Evolutionary conservation across 2,329 filamentous ascomycete genomes (phyloP), one percentile per base, ranked within the genome.

Genomic region (Sclerotinia minor): DNA sequence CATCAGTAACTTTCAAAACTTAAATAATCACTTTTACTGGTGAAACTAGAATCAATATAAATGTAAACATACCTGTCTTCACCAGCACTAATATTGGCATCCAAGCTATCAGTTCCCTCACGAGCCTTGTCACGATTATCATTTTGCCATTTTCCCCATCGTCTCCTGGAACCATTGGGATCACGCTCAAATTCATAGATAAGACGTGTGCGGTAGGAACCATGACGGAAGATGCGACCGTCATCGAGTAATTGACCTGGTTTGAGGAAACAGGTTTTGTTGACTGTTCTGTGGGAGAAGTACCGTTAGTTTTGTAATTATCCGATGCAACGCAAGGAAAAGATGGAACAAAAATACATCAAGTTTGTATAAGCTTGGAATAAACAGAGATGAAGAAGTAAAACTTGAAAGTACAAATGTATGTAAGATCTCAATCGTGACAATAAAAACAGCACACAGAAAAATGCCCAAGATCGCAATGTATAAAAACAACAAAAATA

Each of bases 361-460:
- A 9, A 50, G 15, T 5, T 6, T 8, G 0, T 35, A 26, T 21
- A 8, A 0, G 9, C 2, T 26, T 7, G 1, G 0, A 9, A 50
- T 63, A 32, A 63, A 21, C 13, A 4, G 1, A 26, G 1, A 21
- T 26, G 0, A 35, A 26, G 24, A 11, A 50, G 15, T 24, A n/a
- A 5, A 49, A 38, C 19, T 35, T 61, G 59, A 17, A 61, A 38
- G 29, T 6, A 0, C 2, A 17, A 24, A 19, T 15, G 29, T 3
- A 21, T 15, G 29, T 6, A 21, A 11, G 2, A 32, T 26, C 13
- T 13, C 8, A 21, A 49, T n/a, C 32, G 21, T 19, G 8, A 13
- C 38, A 32, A 26, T 24, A 13, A 38, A 50, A 7, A 9, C n/a
- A 21, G 29, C 29, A 35, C 5, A 11, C n/a, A n/a, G 4, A 8